These are phyloP conservation scores for Colletotrichum abscissum DNA, from an alignment of 2,329 filamentous ascomycete species.

Conservation along the genomic window DNA sequence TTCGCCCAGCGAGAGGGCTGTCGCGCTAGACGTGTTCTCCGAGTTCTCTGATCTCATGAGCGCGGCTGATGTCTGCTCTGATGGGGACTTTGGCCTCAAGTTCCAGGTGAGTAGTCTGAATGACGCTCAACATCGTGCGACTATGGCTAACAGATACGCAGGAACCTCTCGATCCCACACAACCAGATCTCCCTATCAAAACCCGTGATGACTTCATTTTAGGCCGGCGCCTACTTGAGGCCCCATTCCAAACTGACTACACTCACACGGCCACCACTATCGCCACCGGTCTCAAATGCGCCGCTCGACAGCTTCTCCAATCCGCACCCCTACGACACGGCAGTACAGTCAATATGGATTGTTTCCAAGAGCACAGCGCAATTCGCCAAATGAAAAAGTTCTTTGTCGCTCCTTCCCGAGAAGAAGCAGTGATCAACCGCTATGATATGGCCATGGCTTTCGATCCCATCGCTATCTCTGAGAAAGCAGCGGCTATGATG, in stretches of 20 bases:
- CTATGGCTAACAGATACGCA: conserved; percentile 41
- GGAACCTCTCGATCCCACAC: conserved; percentile 70
- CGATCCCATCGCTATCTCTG: conserved; percentile 67
- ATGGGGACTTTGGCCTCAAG: conserved; percentile 55
- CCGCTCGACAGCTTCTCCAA: conserved; percentile 23
- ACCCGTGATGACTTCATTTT: conserved; percentile 62
- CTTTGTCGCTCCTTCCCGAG: conserved; percentile 40
- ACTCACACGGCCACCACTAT: conserved; percentile 24
- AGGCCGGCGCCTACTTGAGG: conserved; percentile 61
- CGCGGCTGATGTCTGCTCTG: conserved; percentile 71
- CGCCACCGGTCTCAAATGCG: conserved; percentile 26
- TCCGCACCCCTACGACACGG: background rate
- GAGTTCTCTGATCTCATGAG: conserved; percentile 71
- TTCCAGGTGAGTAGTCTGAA: conserved; percentile 44
- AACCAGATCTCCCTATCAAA: conserved; percentile 64
- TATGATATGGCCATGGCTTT: conserved; percentile 69
- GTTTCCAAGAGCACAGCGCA: conserved; percentile 47
- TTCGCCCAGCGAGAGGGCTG: conserved; percentile 42
- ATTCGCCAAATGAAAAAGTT: conserved; percentile 51
- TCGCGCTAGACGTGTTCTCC: conserved; percentile 62
- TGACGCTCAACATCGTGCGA: background rate
- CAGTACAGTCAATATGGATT: conserved; percentile 2
- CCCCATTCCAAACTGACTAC: conserved; percentile 48
- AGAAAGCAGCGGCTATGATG: conserved; percentile 50
- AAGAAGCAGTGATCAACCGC: conserved; percentile 52